phyloP scores from a whole-genome alignment of 2,329 filamentous ascomycete genomes.

The Xylaria digitata region DNA sequence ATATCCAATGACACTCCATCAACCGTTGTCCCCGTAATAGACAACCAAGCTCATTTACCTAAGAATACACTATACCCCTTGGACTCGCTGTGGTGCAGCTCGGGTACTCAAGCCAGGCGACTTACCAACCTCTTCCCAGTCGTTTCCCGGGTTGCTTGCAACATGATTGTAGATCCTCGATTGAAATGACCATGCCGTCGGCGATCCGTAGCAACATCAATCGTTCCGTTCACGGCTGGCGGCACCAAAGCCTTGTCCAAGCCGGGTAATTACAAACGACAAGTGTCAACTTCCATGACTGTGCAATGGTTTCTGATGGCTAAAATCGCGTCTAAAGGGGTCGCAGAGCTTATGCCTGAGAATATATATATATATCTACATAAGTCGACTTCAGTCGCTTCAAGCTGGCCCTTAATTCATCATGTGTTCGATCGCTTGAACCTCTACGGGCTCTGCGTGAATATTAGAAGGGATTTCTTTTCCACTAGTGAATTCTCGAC shows the following conservation, averaged over 20 bases:
- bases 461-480: neutral
- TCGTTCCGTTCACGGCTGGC: conserved; percentile 40
- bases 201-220: conserved; percentile 34
- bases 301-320: conserved; percentile 8
- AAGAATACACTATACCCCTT: neutral
- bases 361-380: neutral
- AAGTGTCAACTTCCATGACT: conserved; percentile 45
- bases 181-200: conserved; percentile 17
- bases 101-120: neutral
- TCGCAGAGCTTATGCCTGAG: neutral
- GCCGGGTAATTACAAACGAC: conserved; percentile 50
- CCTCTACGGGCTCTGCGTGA: neutral
- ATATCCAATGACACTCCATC: too few relatives aligned
- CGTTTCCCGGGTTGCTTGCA: neutral
- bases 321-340: conserved; percentile 26
- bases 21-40: neutral
- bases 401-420: conserved; percentile 10
- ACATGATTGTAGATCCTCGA: conserved; percentile 1
- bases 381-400: conserved; percentile 12
- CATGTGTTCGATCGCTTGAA: neutral
- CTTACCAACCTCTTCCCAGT: neutral
- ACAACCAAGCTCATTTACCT: neutral
- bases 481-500: neutral
- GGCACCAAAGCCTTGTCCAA: conserved; percentile 39
- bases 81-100: neutral